Evolutionary conservation across 129 eudicot genomes (phyloP).

Genomic region (Chrysanthemum seticuspe): DNA sequence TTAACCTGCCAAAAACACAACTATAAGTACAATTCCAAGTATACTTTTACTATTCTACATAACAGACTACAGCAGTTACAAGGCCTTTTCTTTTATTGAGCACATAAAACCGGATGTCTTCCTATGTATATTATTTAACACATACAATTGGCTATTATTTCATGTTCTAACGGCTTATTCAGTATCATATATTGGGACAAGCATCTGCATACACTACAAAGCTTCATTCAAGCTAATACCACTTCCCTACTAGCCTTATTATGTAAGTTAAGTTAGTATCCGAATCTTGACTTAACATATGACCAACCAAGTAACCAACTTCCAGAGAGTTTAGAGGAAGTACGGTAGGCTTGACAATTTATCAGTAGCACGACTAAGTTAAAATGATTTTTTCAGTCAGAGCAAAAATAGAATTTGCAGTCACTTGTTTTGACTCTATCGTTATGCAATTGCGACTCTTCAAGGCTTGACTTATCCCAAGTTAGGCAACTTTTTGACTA

Average conservation of each 20-base stretch:
- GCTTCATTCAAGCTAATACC: not conserved
- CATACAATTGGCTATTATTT: not conserved
- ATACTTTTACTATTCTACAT: not conserved
- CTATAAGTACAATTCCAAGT: not conserved
- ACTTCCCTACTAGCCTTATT: not conserved
- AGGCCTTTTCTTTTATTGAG: conserved; percentile 1
- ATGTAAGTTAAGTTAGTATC: not conserved
- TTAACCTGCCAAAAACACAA: conserved; percentile 54
- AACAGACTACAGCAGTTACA: conserved; percentile 3
- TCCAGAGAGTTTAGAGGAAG: not conserved
- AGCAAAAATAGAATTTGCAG: too few relatives aligned
- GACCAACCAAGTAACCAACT: not conserved
- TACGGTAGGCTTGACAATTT: not conserved
- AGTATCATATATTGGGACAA: not conserved
- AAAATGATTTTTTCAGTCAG: too few relatives aligned
- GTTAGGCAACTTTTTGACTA: too few relatives aligned
- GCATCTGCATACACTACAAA: not conserved
- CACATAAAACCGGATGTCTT: not conserved
- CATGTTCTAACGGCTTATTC: not conserved
- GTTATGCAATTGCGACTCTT: too few relatives aligned
- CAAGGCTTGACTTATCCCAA: too few relatives aligned
- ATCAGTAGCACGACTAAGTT: not conserved
- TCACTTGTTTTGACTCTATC: too few relatives aligned
- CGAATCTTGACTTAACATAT: not conserved
- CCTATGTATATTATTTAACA: not conserved